These are phyloP conservation scores for Filobasidium uniguttulatum DNA, from an alignment of 1,284 basidiomycete genomes.

Conservation along the genomic window DNA sequence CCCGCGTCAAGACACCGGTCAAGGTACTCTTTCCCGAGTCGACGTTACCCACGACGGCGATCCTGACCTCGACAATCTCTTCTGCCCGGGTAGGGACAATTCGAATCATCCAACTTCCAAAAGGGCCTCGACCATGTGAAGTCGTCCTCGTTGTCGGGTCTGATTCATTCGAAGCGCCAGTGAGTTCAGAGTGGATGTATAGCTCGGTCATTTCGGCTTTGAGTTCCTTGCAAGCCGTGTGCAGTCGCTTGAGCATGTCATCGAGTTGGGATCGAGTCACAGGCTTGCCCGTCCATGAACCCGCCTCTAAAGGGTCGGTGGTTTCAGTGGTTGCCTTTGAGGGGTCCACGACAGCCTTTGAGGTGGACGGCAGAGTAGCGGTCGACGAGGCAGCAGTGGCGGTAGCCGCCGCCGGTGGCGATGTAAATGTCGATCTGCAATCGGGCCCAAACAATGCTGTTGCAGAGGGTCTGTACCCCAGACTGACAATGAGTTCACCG, in stretches of 20 bases:
- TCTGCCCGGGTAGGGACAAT: conserved; percentile 31
- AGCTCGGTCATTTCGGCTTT: conserved; percentile 30
- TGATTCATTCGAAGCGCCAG: no score
- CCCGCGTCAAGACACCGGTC: conserved; percentile 52
- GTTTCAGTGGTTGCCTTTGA: not conserved
- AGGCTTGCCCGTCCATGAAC: conserved; percentile 16
- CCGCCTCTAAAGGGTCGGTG: not conserved
- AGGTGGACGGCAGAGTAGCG: not conserved
- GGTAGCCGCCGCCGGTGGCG: conserved; percentile 3
- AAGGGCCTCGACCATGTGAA: conserved; percentile 12
- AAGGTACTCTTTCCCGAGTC: conserved; percentile 84
- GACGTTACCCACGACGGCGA: conserved; percentile 85
- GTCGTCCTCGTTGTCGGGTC: not conserved
- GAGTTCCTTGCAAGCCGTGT: conserved; percentile 17
- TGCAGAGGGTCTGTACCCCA: conserved; percentile 29
- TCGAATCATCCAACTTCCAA: conserved; percentile 31
- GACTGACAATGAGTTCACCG: conserved; percentile 29
- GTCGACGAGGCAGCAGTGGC: not conserved
- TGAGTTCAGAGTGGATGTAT: conserved; percentile 18
- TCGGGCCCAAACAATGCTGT: conserved; percentile 1
- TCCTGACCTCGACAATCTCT: conserved; percentile 63
- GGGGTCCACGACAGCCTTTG: not conserved
- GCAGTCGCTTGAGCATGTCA: conserved; percentile 19
- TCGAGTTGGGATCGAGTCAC: conserved; percentile 19
- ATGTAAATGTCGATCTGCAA: conserved; percentile 3